Conservation (phyloP, 1,284 basidiomycete genomes). For the Blastosporella zonata region DNA sequence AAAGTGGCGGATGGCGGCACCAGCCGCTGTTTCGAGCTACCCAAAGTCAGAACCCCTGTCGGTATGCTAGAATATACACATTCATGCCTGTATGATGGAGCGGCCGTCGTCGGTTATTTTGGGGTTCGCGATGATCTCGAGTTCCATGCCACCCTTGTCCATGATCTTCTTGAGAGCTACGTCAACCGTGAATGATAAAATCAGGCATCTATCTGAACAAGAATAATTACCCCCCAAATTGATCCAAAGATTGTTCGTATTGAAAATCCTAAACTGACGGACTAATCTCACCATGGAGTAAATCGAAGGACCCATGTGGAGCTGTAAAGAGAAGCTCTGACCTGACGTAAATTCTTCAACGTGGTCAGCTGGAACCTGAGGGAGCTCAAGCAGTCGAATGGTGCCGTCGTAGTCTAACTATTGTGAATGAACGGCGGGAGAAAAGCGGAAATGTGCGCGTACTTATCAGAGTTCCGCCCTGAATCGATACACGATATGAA, state of each 20-base stretch:
- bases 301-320: too few relatives aligned
- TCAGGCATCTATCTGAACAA: conserved; percentile 3
- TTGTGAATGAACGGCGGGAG: background rate
- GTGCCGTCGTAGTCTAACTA: conserved; percentile 83
- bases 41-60: background rate
- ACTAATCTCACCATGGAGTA: conserved; percentile 32
- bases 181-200: background rate
- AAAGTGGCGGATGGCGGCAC: conserved; percentile 98
- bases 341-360: conserved; percentile 96
- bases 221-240: conserved; percentile 66
- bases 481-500: background rate
- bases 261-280: conserved; percentile 93
- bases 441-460: background rate
- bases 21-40: conserved; percentile 97
- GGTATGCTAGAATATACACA: background rate
- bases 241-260: conserved; percentile 98
- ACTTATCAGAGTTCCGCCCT: conserved; percentile 92
- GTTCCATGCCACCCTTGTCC: conserved; percentile 87
- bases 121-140: conserved; percentile 93
- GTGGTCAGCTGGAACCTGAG: conserved; percentile 96
- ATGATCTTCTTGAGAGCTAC: conserved; percentile 83
- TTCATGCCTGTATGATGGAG: conserved; percentile 67
- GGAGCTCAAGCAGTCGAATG: conserved; percentile 93
- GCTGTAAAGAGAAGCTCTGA: conserved; percentile 23
- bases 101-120: conserved; percentile 86